These are phyloP conservation scores for Globisporangium recalcitrans DNA, from an alignment of 352 stramenopile species.

Conservation along the genomic window DNA sequence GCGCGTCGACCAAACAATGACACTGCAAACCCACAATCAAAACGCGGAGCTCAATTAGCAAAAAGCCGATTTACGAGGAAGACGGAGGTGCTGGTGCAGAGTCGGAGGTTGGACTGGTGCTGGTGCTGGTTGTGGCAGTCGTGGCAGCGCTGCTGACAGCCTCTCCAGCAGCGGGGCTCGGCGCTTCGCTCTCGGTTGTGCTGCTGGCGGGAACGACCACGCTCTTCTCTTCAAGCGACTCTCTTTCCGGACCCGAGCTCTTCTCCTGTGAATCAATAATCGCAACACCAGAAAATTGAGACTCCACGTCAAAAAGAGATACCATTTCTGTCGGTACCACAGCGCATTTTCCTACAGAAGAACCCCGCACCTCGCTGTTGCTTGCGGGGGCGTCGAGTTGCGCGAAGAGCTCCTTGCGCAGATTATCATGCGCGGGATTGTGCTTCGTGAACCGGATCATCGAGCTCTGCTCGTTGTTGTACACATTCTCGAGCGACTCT, in stretches of 20 bases:
- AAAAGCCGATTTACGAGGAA: not conserved
- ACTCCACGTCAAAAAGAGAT: not conserved
- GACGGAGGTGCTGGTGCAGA: not conserved
- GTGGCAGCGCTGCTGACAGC: not conserved
- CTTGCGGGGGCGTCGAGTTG: slow-evolving; percentile 32
- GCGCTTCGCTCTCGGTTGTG: not conserved
- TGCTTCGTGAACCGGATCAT: slow-evolving; percentile 86
- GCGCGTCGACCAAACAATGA: not conserved
- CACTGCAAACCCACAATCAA: not conserved
- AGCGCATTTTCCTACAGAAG: not conserved
- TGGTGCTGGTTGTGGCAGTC: not conserved
- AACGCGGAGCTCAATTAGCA: not conserved
- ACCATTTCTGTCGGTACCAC: not conserved
- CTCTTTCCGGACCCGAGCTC: not conserved
- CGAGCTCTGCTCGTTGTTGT: slow-evolving; percentile 89
- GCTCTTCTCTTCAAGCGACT: slow-evolving; percentile 14
- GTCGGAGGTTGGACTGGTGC: not conserved
- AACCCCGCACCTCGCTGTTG: slow-evolving; percentile 6
- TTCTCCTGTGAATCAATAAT: slow-evolving; percentile 1
- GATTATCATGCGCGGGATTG: slow-evolving; percentile 72
- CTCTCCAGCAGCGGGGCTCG: not conserved
- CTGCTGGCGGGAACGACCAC: not conserved
- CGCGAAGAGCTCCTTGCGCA: slow-evolving; percentile 76
- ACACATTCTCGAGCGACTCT: slow-evolving; percentile 91
- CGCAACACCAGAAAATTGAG: not conserved